Base-by-base conservation (phyloP, 768 basidiomycete species). In the Mycena vulgaris region DNA sequence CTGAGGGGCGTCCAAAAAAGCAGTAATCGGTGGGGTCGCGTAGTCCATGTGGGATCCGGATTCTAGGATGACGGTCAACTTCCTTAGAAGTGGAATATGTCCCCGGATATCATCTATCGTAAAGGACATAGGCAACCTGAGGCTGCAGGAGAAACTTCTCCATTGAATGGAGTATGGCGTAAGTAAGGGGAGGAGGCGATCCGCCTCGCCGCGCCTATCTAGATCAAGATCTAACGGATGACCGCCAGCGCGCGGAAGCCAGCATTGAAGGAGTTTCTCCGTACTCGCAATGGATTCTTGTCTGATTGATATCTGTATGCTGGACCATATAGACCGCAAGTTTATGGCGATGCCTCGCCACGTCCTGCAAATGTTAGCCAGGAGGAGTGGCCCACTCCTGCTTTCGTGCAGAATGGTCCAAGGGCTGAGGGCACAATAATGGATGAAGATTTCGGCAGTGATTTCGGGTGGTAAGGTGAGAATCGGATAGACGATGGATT, bases 391-490 rank as follows among this genome's bases (percentile, higher is more conserved):
- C 2, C 63, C 57, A 16, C 25, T 37, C 11, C 40, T 49, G 16
- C 3, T 13, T 23, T 48, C 47, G 25, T 25, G 23, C 17, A 25
- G 4, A 5, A 8, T 23, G 11, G 3, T 17, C 27, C 0, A 13
- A 3, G 3, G 21, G 5, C 42, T 5, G 45, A 11, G 16, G 14
- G 21, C 40, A 21, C 33, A 21, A n/a, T 30, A 59, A 13, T 52
- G 35, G 16, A 28, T 17, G 30, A 66, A 66, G 8, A 66, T 52
- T 17, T 66, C 57, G 19, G 65, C 25, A 11, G 65, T 48, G 47
- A 48, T 48, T 23, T 48, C 47, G 47, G 25, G 19, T 10, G 47
- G 47, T 3, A 48, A 6, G 11, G 23, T 48, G 47, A 48, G 47
- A 14, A 48, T 13, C 14, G 23, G 23, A 13, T 8, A 48, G 5